phyloP scores from a whole-genome alignment of 1,139 yeast species.

The Kazachstania sp. region DNA sequence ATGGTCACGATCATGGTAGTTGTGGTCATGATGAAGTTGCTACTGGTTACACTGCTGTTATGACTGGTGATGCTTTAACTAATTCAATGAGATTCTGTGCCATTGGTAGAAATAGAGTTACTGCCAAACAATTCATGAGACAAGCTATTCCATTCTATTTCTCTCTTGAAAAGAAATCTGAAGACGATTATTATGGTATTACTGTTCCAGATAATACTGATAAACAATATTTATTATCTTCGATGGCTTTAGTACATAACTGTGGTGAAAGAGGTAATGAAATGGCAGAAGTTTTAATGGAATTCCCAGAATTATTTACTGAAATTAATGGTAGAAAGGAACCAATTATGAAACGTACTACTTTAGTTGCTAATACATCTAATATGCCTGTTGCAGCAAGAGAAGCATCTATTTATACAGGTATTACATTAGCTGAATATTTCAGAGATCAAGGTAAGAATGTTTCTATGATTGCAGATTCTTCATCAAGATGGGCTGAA shows the following conservation, averaged over 20 bases:
- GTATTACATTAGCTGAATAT: conserved; percentile 96
- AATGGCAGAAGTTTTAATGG: conserved; percentile 99
- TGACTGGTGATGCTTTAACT: conserved; percentile 9
- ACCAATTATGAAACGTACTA: conserved; percentile 99
- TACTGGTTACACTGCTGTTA: background rate
- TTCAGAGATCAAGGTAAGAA: conserved; percentile 99
- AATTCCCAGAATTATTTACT: conserved; percentile 93
- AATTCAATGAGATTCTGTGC: conserved; percentile 7
- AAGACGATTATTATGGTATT: conserved; percentile 36
- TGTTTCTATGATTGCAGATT: conserved; percentile 99
- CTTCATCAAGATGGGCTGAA: conserved; percentile 99
- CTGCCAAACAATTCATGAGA: conserved; percentile 17
- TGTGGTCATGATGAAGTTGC: background rate
- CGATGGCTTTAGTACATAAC: conserved; percentile 35
- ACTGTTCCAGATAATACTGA: conserved; percentile 36
- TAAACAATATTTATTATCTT: conserved; percentile 36
- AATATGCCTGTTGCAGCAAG: conserved; percentile 99
- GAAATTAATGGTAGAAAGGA: conserved; percentile 89
- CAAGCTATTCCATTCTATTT: conserved; percentile 29
- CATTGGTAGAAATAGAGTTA: conserved; percentile 5
- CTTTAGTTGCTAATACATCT: conserved; percentile 95
- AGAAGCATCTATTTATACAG: conserved; percentile 98
- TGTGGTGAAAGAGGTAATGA: conserved; percentile 95
- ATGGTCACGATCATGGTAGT: background rate
- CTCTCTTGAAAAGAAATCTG: conserved; percentile 22